Conservation (phyloP, 208 protist species). For the Leishmania major region DNA sequence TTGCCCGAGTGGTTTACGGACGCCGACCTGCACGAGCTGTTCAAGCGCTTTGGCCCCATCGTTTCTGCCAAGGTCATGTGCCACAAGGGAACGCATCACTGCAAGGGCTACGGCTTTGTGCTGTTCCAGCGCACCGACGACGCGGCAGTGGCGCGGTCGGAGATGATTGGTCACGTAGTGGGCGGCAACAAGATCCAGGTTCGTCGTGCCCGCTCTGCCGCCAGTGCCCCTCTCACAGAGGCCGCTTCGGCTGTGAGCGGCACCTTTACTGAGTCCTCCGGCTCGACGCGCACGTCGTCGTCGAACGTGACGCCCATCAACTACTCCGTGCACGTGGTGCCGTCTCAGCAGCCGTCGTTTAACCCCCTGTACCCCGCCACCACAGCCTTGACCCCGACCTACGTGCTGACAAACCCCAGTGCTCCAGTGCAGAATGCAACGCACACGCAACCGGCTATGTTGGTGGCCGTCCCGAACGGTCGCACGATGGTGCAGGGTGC, state of each 20-base stretch:
- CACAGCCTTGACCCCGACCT: slow-evolving; percentile 9
- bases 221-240: slow-evolving; percentile 35
- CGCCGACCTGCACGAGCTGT: slow-evolving; percentile 49
- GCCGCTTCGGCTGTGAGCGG: slow-evolving; percentile 7
- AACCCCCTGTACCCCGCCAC: slow-evolving; percentile 12
- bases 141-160: slow-evolving; percentile 47
- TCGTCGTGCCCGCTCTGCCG: slow-evolving; percentile 47
- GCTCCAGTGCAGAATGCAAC: background rate
- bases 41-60: slow-evolving; percentile 67
- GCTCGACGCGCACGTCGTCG: slow-evolving; percentile 6
- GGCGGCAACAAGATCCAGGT: slow-evolving; percentile 70
- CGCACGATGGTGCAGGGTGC: slow-evolving; percentile 6
- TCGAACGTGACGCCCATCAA: slow-evolving; percentile 14
- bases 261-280: slow-evolving; percentile 2
- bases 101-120: slow-evolving; percentile 83
- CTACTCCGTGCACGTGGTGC: slow-evolving; percentile 18
- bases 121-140: slow-evolving; percentile 64
- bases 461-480: slow-evolving; percentile 32
- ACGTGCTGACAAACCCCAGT: slow-evolving; percentile 7
- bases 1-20: slow-evolving; percentile 66
- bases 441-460: slow-evolving; percentile 8
- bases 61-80: slow-evolving; percentile 75
- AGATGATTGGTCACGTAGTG: slow-evolving; percentile 64
- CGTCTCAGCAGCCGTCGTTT: slow-evolving; percentile 11
- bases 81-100: slow-evolving; percentile 54